phyloP scores from a whole-genome alignment of 768 basidiomycete species.

The Sporobolomyces pararoseus region DNA sequence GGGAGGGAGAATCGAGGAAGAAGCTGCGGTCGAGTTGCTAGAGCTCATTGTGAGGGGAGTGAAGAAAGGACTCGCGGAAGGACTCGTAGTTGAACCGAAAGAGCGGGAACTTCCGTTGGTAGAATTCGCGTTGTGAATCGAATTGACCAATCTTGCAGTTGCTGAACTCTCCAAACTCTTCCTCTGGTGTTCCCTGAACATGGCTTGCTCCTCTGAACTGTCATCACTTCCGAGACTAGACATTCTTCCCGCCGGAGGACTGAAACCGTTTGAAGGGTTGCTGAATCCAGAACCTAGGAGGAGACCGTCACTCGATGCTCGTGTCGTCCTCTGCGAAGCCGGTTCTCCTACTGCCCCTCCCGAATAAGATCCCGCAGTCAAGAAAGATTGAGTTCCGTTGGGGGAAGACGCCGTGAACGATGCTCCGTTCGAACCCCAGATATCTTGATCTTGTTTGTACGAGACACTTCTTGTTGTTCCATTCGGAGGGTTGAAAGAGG shows the following conservation, averaged over 20 bases:
- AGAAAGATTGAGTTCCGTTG: background rate
- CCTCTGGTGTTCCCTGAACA: slow-evolving; percentile 39
- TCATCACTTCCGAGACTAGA: slow-evolving; percentile 26
- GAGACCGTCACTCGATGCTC: slow-evolving; percentile 32
- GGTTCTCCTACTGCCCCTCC: background rate
- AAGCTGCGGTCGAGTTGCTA: slow-evolving; percentile 18
- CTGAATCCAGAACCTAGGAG: slow-evolving; percentile 21
- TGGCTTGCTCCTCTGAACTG: slow-evolving; percentile 28
- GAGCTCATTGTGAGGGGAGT: slow-evolving; percentile 21
- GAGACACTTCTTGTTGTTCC: slow-evolving; percentile 7
- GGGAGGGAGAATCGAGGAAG: slow-evolving; percentile 5
- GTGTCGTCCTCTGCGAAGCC: slow-evolving; percentile 19
- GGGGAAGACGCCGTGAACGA: background rate
- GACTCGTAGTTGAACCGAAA: slow-evolving; percentile 12
- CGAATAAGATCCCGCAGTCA: background rate
- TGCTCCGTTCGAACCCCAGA: slow-evolving; percentile 20
- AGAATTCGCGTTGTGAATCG: background rate
- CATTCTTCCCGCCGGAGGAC: slow-evolving; percentile 5
- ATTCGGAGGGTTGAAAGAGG: background rate
- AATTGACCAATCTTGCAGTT: slow-evolving; percentile 18
- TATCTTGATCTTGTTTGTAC: slow-evolving; percentile 14
- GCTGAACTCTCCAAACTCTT: slow-evolving; percentile 29
- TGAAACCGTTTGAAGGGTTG: slow-evolving; percentile 14
- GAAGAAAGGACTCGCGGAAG: slow-evolving; percentile 26
- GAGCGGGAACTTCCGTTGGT: slow-evolving; percentile 4